Conservation (phyloP, 768 basidiomycete species). For the Suillus sp. region DNA sequence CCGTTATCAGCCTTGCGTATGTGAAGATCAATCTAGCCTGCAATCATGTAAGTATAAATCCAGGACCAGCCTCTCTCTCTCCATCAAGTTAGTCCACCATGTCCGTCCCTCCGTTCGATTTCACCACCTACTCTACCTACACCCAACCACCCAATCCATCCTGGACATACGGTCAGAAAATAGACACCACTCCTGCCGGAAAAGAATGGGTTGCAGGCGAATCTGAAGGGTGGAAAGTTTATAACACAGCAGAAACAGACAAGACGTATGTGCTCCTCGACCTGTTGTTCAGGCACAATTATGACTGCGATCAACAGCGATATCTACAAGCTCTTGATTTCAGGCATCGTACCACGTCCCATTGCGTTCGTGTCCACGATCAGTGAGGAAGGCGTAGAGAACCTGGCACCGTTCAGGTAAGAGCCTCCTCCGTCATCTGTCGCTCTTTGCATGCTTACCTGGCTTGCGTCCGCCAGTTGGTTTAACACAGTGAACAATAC, state of each 20-base stretch:
- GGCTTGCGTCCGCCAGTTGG: conserved; percentile 19
- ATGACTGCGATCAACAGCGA: conserved; percentile 15
- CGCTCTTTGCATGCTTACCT: neutral
- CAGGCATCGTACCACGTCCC: conserved; percentile 45
- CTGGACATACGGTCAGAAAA: conserved; percentile 35
- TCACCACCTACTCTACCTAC: conserved; percentile 19
- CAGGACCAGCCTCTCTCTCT: neutral
- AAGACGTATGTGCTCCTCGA: conserved; percentile 22
- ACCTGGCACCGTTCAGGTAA: conserved; percentile 48
- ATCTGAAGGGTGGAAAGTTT: conserved; percentile 36
- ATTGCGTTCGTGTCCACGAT: conserved; percentile 47
- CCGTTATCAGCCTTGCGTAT: neutral
- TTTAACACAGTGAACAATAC: conserved; percentile 28
- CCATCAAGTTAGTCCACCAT: conserved; percentile 13
- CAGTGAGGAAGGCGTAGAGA: conserved; percentile 35
- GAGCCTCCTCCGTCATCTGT: neutral
- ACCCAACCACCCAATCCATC: conserved; percentile 35
- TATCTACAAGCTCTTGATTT: conserved; percentile 38
- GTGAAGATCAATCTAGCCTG: neutral
- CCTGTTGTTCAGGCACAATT: neutral
- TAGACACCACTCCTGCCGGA: conserved; percentile 32
- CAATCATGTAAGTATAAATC: conserved; percentile 4
- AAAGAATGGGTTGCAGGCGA: conserved; percentile 38
- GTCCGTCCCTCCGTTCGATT: conserved; percentile 34
- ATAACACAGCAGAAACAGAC: conserved; percentile 34